These are phyloP conservation scores for Typha latifolia DNA, from an alignment of 176 grass and related monocot species.

Conservation along the genomic window DNA sequence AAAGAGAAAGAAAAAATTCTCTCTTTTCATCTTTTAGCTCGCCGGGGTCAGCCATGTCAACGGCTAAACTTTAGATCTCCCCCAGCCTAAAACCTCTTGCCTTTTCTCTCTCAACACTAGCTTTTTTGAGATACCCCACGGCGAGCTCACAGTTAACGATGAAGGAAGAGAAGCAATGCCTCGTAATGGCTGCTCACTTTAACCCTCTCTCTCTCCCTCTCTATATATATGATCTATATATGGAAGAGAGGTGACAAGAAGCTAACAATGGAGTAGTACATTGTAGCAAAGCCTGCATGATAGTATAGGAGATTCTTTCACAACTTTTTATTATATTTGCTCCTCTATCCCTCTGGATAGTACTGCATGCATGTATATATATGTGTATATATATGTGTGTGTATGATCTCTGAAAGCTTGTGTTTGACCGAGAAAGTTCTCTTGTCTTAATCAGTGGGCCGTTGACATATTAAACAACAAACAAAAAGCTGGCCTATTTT, in stretches of 20 bases:
- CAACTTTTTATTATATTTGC: background rate
- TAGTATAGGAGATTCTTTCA: background rate
- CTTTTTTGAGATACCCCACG: too few species aligned
- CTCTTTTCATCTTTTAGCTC: too few species aligned
- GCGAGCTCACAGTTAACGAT: too few species aligned
- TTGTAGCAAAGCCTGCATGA: background rate
- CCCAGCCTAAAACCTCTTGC: too few species aligned
- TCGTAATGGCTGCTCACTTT: constrained; percentile 14
- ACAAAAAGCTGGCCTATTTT: too few species aligned
- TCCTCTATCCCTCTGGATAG: background rate
- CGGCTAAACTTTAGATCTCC: too few species aligned
- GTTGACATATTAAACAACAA: constrained; percentile 30
- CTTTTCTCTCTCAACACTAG: too few species aligned
- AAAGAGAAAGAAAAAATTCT: too few species aligned
- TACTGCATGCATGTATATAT: background rate
- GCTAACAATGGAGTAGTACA: background rate
- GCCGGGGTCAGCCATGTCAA: too few species aligned
- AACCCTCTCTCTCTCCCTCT: too few species aligned
- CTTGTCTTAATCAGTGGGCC: constrained; percentile 22
- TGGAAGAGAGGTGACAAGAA: background rate
- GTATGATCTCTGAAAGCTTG: background rate
- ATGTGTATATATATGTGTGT: constrained; percentile 19
- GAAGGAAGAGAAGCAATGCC: background rate
- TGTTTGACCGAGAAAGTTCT: constrained; percentile 33
- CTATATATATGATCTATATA: too few species aligned